Evolutionary conservation across 768 basidiomycete species (phyloP), one percentile per base, ranked within the genome.

Genomic region (Phallus indusiatus): DNA sequence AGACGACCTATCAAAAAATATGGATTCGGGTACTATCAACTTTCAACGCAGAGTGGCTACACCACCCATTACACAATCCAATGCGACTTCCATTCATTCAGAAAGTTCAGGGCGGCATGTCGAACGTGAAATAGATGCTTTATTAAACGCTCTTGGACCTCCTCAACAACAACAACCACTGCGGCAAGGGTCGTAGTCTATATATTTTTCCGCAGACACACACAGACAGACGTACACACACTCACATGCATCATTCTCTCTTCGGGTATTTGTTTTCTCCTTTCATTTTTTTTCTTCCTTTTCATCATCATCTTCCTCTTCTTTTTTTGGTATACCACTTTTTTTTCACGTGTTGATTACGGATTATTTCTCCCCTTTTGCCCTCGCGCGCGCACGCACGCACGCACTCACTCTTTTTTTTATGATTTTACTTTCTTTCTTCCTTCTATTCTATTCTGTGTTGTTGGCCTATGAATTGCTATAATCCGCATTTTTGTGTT

Each of bases 11-110:
- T 90, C 90, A 51, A 84, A 84, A 68, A 86, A 84, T 34, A 82
- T 83, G 75, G 90, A 93, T 63, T 77, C 88, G 47, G 90, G 88
- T 50, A 86, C 89, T 37, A 90, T 91, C 76, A 91, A 91, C 67
- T 82, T 91, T 67, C 67, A 77, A 37, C 79, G 83, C 12, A 70
- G 14, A n/a, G n/a, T 42, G 42, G 36, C 67, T 74, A 71, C 73
- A 74, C n/a, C 53, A 18, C 55, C 47, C 36, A 61, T 52, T 55
- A 63, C 55, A 54, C 84, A 83, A 64, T 85, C 88, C 18, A 71
- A 78, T 17, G 74, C 86, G 24, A 83, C 81, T 46, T 87, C 86
- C 18, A 54, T 75, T 46, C 74, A 84, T 61, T 83, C 88, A 33
- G 82, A 81, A 47, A 28, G 46, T 33, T 56, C 55, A 49, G 55